Base-by-base conservation (phyloP, 2,329 filamentous ascomycete species). In the Truncatella angustata region DNA sequence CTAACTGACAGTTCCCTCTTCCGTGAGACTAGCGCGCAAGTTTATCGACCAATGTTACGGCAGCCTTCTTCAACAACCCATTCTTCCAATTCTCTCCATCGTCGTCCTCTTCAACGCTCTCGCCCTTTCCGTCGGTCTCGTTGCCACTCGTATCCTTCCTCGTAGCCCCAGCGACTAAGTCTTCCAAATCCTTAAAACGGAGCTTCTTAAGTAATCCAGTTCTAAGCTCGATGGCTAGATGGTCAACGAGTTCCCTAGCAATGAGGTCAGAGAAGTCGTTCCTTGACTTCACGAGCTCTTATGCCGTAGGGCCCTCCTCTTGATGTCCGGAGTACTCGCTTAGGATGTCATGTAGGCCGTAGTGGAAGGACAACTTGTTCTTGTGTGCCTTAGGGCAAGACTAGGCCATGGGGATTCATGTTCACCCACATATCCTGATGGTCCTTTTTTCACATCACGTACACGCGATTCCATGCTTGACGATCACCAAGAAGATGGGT, bases 41-140 rank as follows among this genome's bases (percentile, higher is more conserved):
- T 16, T 26, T 42, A 21, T 50, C 42, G 35, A 16, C 47, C 36
- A 50, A n/a, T 18, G 35, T 32, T n/a, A 21, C 12, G 11, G 36
- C 21, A 16, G 48, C 48, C 42, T 30, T 37, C 26, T 51, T 54
- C 48, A 54, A 6, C 12, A 50, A 18, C 2, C 36, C 18, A 32
- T 50, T 50, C 42, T 54, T 51, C 47, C 52, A 54, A 32, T 51
- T 42, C 18, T 18, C 12, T 14, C 40, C 28, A 10, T 47, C 47
- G 5, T 45, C 35, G 6, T 32, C 35, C n/a, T 43, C 21, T 11
- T 37, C 34, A 11, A 5, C 37, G 37, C 18, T 16, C 11, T 12
- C 20, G 37, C 37, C 16, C 12, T n/a, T n/a, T 28, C 12, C 23
- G n/a, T 21, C 16, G n/a, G 23, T 32, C 10, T n/a, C 35, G 14